phyloP scores from a whole-genome alignment of 2,329 filamentous ascomycete genomes.

The Verticillium klebahnii region DNA sequence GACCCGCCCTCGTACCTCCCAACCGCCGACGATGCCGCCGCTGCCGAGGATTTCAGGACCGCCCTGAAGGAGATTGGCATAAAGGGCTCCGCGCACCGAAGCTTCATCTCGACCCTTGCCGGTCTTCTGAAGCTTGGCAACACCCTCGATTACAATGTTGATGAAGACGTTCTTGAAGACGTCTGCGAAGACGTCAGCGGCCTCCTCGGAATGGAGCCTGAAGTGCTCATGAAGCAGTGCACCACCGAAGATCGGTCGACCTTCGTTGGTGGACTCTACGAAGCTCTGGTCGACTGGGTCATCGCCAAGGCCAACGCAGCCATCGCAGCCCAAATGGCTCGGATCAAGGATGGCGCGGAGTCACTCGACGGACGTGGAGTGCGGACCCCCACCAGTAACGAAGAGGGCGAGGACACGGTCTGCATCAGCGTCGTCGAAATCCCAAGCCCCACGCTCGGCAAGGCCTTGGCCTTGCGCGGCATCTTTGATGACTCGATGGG shows the following conservation, averaged over 20 bases:
- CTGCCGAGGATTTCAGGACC: conserved; percentile 86
- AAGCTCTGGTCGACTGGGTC: conserved; percentile 92
- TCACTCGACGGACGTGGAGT: conserved; percentile 60
- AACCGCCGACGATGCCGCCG: conserved; percentile 85
- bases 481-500: conserved; percentile 90
- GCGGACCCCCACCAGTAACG: conserved; percentile 61
- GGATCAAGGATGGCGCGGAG: conserved; percentile 60
- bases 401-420: conserved; percentile 77
- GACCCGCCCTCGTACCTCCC: conserved; percentile 82
- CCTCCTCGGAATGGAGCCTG: conserved; percentile 80
- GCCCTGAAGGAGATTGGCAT: conserved; percentile 90
- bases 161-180: conserved; percentile 78
- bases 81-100: conserved; percentile 76
- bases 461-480: conserved; percentile 81
- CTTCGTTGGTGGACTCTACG: conserved; percentile 83
- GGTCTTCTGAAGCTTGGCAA: conserved; percentile 90
- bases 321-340: conserved; percentile 70
- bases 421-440: conserved; percentile 86
- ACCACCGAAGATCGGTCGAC: conserved; percentile 79
- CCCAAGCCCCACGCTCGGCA: conserved; percentile 73
- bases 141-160: conserved; percentile 77
- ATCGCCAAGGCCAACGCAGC: conserved; percentile 82
- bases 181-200: conserved; percentile 87
- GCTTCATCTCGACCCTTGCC: conserved; percentile 79
- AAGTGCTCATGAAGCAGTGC: conserved; percentile 72